Evolutionary conservation across 2,329 filamentous ascomycete species (phyloP), one percentile per base, ranked within the genome.

Genomic region (Aphanocladium album): DNA sequence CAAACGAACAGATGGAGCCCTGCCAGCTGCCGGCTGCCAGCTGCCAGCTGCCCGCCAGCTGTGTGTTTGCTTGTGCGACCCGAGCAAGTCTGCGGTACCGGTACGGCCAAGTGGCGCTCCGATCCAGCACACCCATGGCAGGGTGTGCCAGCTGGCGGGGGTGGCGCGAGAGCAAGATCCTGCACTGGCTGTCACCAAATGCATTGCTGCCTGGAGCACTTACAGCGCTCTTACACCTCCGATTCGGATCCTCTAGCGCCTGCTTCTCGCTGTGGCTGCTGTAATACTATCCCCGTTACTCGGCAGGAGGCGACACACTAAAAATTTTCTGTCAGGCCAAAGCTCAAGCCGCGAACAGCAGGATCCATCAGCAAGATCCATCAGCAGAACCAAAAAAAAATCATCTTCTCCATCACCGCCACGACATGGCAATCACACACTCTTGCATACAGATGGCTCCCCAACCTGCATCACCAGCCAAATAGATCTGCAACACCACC

Each of bases 401-500:
- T 17, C 17, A n/a, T 11, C 49, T 19, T 54, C 57, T 53, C 57
- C 57, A 60, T 60, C 41, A 39, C 37, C 9, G 27, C 25, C 37
- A 51, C 27, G 17, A 27, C 46, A 58, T 19, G 21, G 27, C 39
- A 60, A 60, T 60, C 49, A 27, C 57, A 60, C 57, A 60, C 49
- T 17, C 9, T 30, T 50, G 47, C 47, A 33, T 50, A 14, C n/a
- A 4, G 37, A 59, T 59, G 56, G n/a, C 46, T 52, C 37, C 39
- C 41, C 19, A 46, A 60, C 14, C 30, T 37, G 27, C 57, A 14
- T 53, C 49, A 60, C 33, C 57, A 53, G 41, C 49, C 27, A 30
- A 53, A 37, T 19, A 54, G 3, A 14, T 46, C 21, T 47, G 14
- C 21, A 8, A 54, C 30, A 12, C 17, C 14, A 21, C 41, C 57